Percentiles rank a stretch among this genome's conserved stretches.
phyloP scores from a whole-genome alignment of 192 early-diverging fungal species.

The Podila epicladia region DNA sequence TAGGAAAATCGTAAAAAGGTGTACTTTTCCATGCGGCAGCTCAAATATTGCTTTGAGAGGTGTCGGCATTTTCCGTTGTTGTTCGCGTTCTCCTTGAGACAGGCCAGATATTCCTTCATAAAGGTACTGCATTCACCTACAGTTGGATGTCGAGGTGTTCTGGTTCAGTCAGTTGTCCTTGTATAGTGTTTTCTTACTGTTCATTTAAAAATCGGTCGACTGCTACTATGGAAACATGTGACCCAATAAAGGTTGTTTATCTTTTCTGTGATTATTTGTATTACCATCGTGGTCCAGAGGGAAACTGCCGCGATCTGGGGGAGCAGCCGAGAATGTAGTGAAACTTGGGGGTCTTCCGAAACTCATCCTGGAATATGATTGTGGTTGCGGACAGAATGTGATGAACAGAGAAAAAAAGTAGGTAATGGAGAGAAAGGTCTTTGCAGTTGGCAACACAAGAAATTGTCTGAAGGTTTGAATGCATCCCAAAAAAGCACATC shows the following conservation, averaged over 20 bases:
- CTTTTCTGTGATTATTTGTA: no score
- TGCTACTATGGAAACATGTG: no score
- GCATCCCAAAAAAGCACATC: no score
- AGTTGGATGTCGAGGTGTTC: background rate
- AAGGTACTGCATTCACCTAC: constrained; percentile 81
- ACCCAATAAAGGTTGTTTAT: no score
- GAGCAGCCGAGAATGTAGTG: constrained; percentile 67
- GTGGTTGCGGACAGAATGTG: background rate
- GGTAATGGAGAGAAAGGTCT: background rate
- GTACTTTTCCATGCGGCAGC: constrained; percentile 94
- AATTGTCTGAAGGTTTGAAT: no score
- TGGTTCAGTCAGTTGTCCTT: background rate
- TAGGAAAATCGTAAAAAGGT: constrained; percentile 1
- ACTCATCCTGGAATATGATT: constrained; percentile 62
- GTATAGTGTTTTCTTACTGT: background rate
- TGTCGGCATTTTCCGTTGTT: constrained; percentile 75
- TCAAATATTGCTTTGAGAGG: constrained; percentile 82
- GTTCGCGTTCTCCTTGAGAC: constrained; percentile 77
- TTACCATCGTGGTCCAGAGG: constrained; percentile 87
- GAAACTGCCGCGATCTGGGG: constrained; percentile 91
- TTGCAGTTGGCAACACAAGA: background rate
- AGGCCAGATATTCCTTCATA: constrained; percentile 85
- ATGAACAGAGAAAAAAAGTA: background rate
- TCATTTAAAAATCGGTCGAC: background rate
- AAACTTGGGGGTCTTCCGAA: constrained; percentile 79